These are phyloP conservation scores for Candida glucosophila DNA, from an alignment of 1,139 yeast species.

Conservation along the genomic window DNA sequence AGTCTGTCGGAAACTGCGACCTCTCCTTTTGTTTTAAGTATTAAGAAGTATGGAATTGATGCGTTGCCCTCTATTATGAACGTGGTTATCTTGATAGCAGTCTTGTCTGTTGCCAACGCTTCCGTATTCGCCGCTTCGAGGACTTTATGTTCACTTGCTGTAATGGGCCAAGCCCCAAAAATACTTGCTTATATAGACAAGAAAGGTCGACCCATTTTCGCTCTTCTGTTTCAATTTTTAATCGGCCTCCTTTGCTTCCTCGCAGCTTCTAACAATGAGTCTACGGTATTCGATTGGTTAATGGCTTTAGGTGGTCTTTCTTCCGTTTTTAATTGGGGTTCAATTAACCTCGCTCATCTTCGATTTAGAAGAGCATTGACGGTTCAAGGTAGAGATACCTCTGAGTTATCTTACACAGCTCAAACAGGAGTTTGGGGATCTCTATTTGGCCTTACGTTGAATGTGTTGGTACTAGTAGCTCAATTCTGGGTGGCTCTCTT, in stretches of 20 bases:
- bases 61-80: slow-evolving; percentile 42
- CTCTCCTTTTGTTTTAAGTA: slow-evolving; percentile 41
- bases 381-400: slow-evolving; percentile 52
- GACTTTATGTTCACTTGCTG: slow-evolving; percentile 73
- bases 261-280: slow-evolving; percentile 60
- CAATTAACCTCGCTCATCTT: slow-evolving; percentile 67
- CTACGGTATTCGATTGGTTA: slow-evolving; percentile 70
- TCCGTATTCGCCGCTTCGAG: slow-evolving; percentile 72
- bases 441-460: slow-evolving; percentile 50
- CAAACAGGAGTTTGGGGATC: slow-evolving; percentile 70
- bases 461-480: slow-evolving; percentile 58
- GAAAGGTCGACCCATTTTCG: slow-evolving; percentile 65
- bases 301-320: slow-evolving; percentile 78
- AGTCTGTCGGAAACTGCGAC: slow-evolving; percentile 41
- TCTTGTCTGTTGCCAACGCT: slow-evolving; percentile 41
- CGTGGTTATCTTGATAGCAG: slow-evolving; percentile 38
- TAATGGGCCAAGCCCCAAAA: slow-evolving; percentile 74
- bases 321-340: slow-evolving; percentile 77
- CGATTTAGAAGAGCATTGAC: slow-evolving; percentile 72
- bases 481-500: slow-evolving; percentile 75
- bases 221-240: slow-evolving; percentile 45
- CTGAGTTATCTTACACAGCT: slow-evolving; percentile 63
- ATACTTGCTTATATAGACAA: slow-evolving; percentile 67
- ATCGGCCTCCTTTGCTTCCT: slow-evolving; percentile 67
- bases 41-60: slow-evolving; percentile 30